Evolutionary conservation across 352 stramenopile genomes (phyloP), one percentile per base, ranked within the genome.

Genomic region (Globisporangium apiculatum): DNA sequence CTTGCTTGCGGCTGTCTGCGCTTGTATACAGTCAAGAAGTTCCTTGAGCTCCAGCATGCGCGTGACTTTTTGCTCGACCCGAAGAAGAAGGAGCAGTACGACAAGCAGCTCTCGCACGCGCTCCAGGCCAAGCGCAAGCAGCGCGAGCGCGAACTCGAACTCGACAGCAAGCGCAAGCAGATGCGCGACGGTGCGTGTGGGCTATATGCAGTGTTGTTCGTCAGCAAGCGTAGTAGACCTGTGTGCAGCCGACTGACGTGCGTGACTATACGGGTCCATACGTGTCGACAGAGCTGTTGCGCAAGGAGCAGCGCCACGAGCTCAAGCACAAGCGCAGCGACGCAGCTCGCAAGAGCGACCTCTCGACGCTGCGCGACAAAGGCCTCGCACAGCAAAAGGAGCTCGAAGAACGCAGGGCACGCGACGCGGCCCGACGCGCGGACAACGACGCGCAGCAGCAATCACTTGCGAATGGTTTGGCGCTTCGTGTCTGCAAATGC

Each of bases 41-140:
- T 94, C 51, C 61, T 87, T 37, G 82, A 94, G 66, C 70, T 94
- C 51, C 88, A 87, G 24, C 69, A 87, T 66, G 79, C 83, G 48
- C 79, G 81, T 42, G 81, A 94, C 54, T 69, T 85, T 50, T 64
- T 94, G 42, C 63, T 91, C 58, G 81, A 94, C 50, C 77, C 83
- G 4, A 86, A 86, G 57, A 75, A 89, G 63, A 94, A 94, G 53
- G 75, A 84, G 46, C 61, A 70, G n/a, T 94, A 94, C 64, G 83
- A 94, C 61, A 86, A 87, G 63, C 84, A 86, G 58, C 60, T 91
- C 4, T 88, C 74, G 4, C 64, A 73, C 35, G 76, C 89, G 49
- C 53, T 86, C 12, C 58, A 87, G 70, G 69, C 71, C 45, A 81
- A 83, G 52, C 85, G 83, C 58, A 70, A 87, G 55, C 75, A 89